These are phyloP conservation scores for Fusarium lyarnte DNA, from an alignment of 2,329 filamentous ascomycete species.

Conservation along the genomic window DNA sequence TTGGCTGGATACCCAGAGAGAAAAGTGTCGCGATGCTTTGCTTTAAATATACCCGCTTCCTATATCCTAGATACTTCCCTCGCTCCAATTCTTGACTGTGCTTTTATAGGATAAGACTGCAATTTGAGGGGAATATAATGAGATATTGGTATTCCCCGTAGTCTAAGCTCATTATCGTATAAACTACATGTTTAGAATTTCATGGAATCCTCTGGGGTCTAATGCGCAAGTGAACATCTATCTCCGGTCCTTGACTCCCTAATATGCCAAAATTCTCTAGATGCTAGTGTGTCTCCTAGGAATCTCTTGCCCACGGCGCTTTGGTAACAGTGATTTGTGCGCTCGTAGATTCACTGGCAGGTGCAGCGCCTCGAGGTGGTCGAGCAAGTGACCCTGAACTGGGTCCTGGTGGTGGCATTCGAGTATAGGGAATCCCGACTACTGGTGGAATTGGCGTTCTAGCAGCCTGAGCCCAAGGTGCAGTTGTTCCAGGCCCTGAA, in stretches of 20 bases:
- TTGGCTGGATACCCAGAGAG: slow-evolving; percentile 47
- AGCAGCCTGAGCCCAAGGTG: slow-evolving; percentile 57
- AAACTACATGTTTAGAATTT: not conserved
- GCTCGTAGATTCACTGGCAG: slow-evolving; percentile 46
- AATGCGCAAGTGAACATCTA: slow-evolving; percentile 31
- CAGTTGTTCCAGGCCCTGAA: slow-evolving; percentile 50
- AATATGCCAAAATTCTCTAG: not conserved
- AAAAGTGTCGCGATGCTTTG: slow-evolving; percentile 42
- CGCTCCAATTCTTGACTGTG: not conserved
- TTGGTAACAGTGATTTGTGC: slow-evolving; percentile 56
- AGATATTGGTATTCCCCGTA: not conserved
- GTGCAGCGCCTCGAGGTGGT: slow-evolving; percentile 28
- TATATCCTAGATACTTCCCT: not conserved
- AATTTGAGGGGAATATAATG: not conserved
- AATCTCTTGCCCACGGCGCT: slow-evolving; percentile 58
- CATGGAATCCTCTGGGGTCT: not conserved
- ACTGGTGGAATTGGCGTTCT: slow-evolving; percentile 50
- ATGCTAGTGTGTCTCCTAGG: not conserved
- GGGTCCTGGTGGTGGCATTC: slow-evolving; percentile 46
- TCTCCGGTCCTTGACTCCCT: slow-evolving; percentile 2
- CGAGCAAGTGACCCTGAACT: slow-evolving; percentile 41
- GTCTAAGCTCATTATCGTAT: not conserved
- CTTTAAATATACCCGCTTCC: slow-evolving; percentile 45
- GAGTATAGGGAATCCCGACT: slow-evolving; percentile 53
- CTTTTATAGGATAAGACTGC: not conserved